phyloP scores from a whole-genome alignment of 805 yeast genomes.

The Priceomyces haplophilus region DNA sequence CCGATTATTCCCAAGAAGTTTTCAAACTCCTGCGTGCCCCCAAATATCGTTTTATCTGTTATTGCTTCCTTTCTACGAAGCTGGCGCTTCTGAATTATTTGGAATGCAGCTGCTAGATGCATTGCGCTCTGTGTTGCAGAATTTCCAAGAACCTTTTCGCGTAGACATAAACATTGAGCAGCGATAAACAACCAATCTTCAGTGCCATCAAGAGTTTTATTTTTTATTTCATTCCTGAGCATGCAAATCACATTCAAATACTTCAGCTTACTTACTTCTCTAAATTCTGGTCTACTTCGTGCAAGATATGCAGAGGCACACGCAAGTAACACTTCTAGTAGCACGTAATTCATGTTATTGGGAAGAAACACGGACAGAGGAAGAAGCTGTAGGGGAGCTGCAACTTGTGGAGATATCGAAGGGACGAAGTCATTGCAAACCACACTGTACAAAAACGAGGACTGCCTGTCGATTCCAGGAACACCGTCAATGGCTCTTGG shows the following conservation, averaged over 20 bases:
- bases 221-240: neutral
- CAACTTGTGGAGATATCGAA: slow-evolving; percentile 1
- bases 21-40: neutral
- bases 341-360: neutral
- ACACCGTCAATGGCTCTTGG: neutral
- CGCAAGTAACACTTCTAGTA: neutral
- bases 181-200: slow-evolving; percentile 42
- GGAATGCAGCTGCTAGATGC: slow-evolving; percentile 33
- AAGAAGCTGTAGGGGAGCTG: slow-evolving; percentile 1
- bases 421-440: neutral
- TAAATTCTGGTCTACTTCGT: neutral
- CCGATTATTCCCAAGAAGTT: neutral
- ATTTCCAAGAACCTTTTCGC: slow-evolving; percentile 30
- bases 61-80: neutral
- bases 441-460: neutral
- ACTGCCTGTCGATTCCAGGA: neutral
- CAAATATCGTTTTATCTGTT: neutral
- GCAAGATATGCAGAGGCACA: slow-evolving; percentile 1
- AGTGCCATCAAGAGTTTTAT: slow-evolving; percentile 17
- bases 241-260: neutral
- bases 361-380: slow-evolving; percentile 2
- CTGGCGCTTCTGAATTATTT: slow-evolving; percentile 20
- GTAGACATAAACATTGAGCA: slow-evolving; percentile 35
- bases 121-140: slow-evolving; percentile 25
- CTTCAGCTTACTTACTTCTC: neutral